These are phyloP conservation scores for Xylariaceae sp. DNA, from an alignment of 2,329 filamentous ascomycete genomes.

Conservation along the genomic window DNA sequence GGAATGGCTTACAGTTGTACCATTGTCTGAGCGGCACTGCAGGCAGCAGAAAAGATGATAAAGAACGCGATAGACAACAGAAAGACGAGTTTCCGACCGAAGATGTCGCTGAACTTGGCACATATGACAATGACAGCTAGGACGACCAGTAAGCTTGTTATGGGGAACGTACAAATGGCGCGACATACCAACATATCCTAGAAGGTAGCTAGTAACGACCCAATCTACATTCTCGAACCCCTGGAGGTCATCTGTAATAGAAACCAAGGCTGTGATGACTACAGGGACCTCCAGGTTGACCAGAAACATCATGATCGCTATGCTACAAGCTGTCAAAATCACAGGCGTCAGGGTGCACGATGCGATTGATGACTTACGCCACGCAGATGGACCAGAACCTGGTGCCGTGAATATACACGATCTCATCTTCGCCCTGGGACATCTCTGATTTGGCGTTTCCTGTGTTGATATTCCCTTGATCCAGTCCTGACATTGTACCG, in stretches of 20 bases:
- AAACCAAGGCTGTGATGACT: slow-evolving; percentile 29
- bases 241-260: slow-evolving; percentile 26
- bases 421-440: not conserved
- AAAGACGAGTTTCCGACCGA: slow-evolving; percentile 63
- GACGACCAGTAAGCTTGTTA: not conserved
- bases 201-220: slow-evolving; percentile 31
- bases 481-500: not conserved
- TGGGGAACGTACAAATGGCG: not conserved
- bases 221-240: slow-evolving; percentile 26
- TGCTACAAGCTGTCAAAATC: slow-evolving; percentile 14
- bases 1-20: slow-evolving; percentile 60
- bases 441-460: not conserved
- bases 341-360: not conserved
- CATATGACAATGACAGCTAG: slow-evolving; percentile 55
- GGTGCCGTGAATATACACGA: slow-evolving; percentile 24
- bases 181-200: slow-evolving; percentile 31
- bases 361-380: slow-evolving; percentile 6
- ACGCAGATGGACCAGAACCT: slow-evolving; percentile 23
- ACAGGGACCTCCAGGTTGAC: slow-evolving; percentile 31
- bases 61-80: slow-evolving; percentile 69
- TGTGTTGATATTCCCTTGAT: not conserved
- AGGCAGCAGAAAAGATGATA: slow-evolving; percentile 69
- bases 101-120: slow-evolving; percentile 74
- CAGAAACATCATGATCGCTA: slow-evolving; percentile 32
- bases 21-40: slow-evolving; percentile 69